Base-by-base conservation (phyloP, 2,329 filamentous ascomycete genomes). In the Fusarium nelsonii region DNA sequence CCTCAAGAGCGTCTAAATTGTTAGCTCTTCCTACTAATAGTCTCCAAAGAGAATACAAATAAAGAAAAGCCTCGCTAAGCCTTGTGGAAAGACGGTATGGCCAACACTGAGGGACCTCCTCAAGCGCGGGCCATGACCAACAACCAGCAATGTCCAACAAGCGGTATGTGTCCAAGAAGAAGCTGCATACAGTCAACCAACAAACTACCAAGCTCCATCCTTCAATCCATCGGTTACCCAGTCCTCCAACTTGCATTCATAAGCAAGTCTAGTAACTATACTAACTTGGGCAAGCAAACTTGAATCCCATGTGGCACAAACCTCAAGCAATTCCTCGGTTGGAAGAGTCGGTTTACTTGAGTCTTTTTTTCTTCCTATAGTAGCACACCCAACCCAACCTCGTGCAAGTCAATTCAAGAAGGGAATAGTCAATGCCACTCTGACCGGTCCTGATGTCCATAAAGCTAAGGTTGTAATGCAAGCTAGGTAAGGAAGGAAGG, bases 61-160 rank as follows among this genome's bases (percentile, higher is more conserved):
- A 39, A 65, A 52, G 45, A 43, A 30, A 63, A 65, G 45, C 44
- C 40, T 65, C 37, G 30, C 60, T 53, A 32, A 41, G 60, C 60
- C 41, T 39, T 46, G 28, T 28, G 12, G 9, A 12, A 39, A 39
- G 10, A 14, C 41, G 26, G n/a, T 8, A 14, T n/a, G 37, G 26
- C 41, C 52, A 65, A 40, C 36, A 44, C 34, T 8, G 14, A 53
- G 15, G 32, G 34, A 30, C 10, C 32, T 18, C 34, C 8, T 15
- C 61, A 65, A 65, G 61, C 53, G 61, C 53, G 12, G 12, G 32
- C 15, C 46, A 28, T 41, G 28, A 39, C 62, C 62, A 65, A 65
- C 53, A 64, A 15, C 39, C 15, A 15, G 6, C 30, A 37, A 41
- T 28, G 55, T 30, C 44, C 50, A 41, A 62, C 60, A 63, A 46